Evolutionary conservation across 441 rosid genomes (phyloP), one percentile per base, ranked within the genome.

Genomic region (Euphorbia celastroides): DNA sequence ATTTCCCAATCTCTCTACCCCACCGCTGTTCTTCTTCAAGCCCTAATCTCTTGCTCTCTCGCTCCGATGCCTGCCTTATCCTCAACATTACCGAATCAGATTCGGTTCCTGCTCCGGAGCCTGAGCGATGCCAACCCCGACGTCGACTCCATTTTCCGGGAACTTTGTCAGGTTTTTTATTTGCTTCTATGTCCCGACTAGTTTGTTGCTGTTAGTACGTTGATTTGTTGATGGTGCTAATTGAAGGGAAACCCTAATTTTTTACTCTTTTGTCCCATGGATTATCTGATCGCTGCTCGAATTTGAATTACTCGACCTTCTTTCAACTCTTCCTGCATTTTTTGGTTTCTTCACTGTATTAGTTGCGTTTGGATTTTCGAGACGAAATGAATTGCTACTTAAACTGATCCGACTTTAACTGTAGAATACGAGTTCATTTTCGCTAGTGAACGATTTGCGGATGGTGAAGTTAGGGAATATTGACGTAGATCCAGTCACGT

Each of bases 81-180:
- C n/a, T 76, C 88, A 17, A 70, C 78, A 55, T 72, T 88, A 73
- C 72, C 87, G 25, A 70, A 74, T 32, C 92, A 90, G 78, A 77
- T 90, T 79, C 96, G 95, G 68, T 88, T 83, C 84, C 66, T 88
- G 79, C 84, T 95, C 55, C 80, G 77, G 62, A 73, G 79, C 76
- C 72, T 82, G 77, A 78, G 70, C 75, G 96, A 86, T 64, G 74
- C 86, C 75, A 84, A 80, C 81, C 71, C 68, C 75, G 95, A 90
- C 74, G 74, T 72, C 76, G 95, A 90, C 76, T 79, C 85, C 46
- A 77, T 84, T 69, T 60, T 81, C 19, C 83, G 74, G 56, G 86
- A 87, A 72, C 86, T 95, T 66, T 75, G 68, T 68, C 84, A 86
- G 94, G 99, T 88, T 50, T 64, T 32, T 14, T 1, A 20, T 30